Evolutionary conservation across 371 early-diverging fungal genomes (phyloP), one percentile per base, ranked within the genome.

Genomic region (Actinomucor elegans): DNA sequence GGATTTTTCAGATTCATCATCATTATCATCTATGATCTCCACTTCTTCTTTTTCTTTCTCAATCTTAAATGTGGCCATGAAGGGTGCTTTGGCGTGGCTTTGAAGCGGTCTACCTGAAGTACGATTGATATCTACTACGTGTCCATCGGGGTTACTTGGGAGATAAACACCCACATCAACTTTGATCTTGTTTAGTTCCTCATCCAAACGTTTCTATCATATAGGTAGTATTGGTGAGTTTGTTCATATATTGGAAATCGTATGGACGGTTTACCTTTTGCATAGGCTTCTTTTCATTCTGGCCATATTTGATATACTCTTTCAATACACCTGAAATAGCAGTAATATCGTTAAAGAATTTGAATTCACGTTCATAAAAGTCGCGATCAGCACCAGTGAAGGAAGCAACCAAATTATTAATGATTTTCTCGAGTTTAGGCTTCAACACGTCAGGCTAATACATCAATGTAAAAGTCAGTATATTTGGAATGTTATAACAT

Each of bases 11-110:
- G 21, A 23, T 1, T 42, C 56, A n/a, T 57, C 42, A n/a, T 45
- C 33, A n/a, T 82, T 80, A 27, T 79, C 71, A 41, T 64, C 62
- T 15, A 84, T 11, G 7, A 14, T 59, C 14, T 75, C 84, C 0
- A 71, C 71, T 18, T 73, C 65, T 35, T 72, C 74, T 4, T 66
- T 60, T 10, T 77, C 78, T 63, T 82, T 87, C 49, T 83, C 77
- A 38, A 99, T 89, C 56, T 94, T 87, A 73, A 99, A 99, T 0
- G 99, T 98, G 1, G 98, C 99, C 98, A 99, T 94, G 66, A 97
- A 99, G 2, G 99, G 99, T 2, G 99, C 97, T 78, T 99, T 99
- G 45, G 99, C 99, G 64, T 99, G 99, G 56, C 90, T 89, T 75
- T 99, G 99, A 33, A 99, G 81, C 15, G 98, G 97, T 17, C 93